These are phyloP conservation scores for Lepidopterella palustris DNA, from an alignment of 495 filamentous ascomycete genomes.

Conservation along the genomic window DNA sequence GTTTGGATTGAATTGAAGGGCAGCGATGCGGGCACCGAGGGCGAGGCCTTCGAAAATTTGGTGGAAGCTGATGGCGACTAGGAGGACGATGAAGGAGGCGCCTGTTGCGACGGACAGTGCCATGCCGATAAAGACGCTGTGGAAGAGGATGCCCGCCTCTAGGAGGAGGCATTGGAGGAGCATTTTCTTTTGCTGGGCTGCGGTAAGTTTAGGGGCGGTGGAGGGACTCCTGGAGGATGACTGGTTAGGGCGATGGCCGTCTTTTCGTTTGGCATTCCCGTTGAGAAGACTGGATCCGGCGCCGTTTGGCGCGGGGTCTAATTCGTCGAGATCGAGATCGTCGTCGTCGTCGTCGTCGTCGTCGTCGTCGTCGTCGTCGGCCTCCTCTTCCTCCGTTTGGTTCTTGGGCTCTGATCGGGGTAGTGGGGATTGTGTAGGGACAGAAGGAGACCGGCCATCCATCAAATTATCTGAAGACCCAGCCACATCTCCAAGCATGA, in stretches of 20 bases:
- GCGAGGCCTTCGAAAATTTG: conserved; percentile 67
- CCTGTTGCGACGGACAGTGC: conserved; percentile 56
- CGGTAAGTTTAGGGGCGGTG: conserved; percentile 13
- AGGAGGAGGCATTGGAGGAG: conserved; percentile 41
- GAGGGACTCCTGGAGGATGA: neutral
- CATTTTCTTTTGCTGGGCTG: conserved; percentile 31
- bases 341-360: no score
- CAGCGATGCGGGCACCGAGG: conserved; percentile 51
- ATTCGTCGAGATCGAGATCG: conserved; percentile 35
- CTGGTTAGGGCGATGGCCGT: neutral
- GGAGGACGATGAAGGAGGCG: conserved; percentile 58
- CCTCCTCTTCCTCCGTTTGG: neutral
- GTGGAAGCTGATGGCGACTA: conserved; percentile 64
- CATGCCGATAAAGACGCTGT: conserved; percentile 62
- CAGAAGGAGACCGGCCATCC: conserved; percentile 14
- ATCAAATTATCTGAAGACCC: conserved; percentile 19
- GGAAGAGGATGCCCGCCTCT: conserved; percentile 47
- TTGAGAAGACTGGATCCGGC: conserved; percentile 15
- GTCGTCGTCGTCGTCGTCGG: conserved; percentile 27
- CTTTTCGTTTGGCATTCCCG: conserved; percentile 8
- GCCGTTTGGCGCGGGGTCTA: conserved; percentile 22
- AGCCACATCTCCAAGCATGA: conserved; percentile 13
- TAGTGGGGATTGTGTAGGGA: conserved; percentile 1
- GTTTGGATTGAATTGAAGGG: conserved; percentile 46
- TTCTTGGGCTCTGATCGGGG: neutral